Percentiles rank a stretch among this genome's conserved stretches.
These are phyloP conservation scores for Ophioceras dolichostomum DNA, from an alignment of 2,329 filamentous ascomycete genomes.

Conservation along the genomic window DNA sequence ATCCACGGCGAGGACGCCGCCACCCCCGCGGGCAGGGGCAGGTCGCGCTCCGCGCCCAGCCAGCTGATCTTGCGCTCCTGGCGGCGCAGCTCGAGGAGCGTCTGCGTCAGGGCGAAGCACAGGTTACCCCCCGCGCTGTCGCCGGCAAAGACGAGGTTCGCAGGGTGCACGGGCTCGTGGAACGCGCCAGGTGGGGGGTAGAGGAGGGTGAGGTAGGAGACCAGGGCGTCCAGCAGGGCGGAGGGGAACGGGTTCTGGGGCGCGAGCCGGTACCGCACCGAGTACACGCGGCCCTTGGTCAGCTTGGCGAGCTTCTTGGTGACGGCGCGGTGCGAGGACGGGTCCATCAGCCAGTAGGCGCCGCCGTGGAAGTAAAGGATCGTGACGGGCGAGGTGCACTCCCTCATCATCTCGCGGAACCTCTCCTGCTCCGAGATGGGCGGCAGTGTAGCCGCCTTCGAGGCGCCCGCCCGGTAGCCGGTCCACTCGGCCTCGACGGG, in stretches of 20 bases:
- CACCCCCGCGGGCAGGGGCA: slow-evolving; percentile 56
- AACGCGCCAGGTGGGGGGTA: slow-evolving; percentile 57
- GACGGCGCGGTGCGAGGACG: slow-evolving; percentile 48
- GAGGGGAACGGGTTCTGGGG: slow-evolving; percentile 66
- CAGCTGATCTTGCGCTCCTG: slow-evolving; percentile 38
- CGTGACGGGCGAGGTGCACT: slow-evolving; percentile 49
- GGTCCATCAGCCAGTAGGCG: slow-evolving; percentile 62
- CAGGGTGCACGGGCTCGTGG: slow-evolving; percentile 51
- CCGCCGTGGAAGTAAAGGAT: slow-evolving; percentile 68
- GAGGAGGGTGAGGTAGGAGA: slow-evolving; percentile 60
- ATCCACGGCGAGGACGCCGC: slow-evolving; percentile 57
- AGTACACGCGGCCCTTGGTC: slow-evolving; percentile 56
- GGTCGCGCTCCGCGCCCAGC: slow-evolving; percentile 41
- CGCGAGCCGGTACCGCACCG: slow-evolving; percentile 61
- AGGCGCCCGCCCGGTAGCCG: slow-evolving; percentile 48
- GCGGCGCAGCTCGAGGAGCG: slow-evolving; percentile 50
- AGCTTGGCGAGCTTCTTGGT: slow-evolving; percentile 51
- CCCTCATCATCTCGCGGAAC: slow-evolving; percentile 55
- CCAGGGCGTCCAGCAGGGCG: slow-evolving; percentile 59
- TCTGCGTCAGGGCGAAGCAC: slow-evolving; percentile 51
- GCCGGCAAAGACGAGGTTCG: slow-evolving; percentile 58
- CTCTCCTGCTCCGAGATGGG: slow-evolving; percentile 48
- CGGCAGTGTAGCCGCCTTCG: slow-evolving; percentile 35
- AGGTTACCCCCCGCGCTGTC: slow-evolving; percentile 65
- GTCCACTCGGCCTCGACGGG: slow-evolving; percentile 66